These are phyloP conservation scores for Cryptococcus maquisensis DNA, from an alignment of 1,284 basidiomycete species.

Conservation along the genomic window DNA sequence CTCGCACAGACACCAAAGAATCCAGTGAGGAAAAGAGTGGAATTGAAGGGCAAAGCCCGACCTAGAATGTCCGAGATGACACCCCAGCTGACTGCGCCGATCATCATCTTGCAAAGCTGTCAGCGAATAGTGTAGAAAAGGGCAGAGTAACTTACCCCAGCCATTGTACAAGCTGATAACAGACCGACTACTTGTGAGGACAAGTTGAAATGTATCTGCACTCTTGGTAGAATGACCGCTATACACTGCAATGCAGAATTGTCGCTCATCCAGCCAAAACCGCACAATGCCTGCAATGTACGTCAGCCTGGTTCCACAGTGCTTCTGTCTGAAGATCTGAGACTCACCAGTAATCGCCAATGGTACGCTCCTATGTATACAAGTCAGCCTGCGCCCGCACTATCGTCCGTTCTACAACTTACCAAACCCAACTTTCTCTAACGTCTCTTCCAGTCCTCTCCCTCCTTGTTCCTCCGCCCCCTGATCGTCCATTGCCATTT, in stretches of 20 bases:
- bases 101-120: slow-evolving; percentile 74
- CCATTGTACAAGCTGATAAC: slow-evolving; percentile 46
- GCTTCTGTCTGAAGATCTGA: neutral
- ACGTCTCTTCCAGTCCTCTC: slow-evolving; percentile 72
- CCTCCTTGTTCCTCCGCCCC: slow-evolving; percentile 65
- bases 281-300: slow-evolving; percentile 57
- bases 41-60: slow-evolving; percentile 83
- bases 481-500: slow-evolving; percentile 46
- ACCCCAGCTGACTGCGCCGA: slow-evolving; percentile 89
- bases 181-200: slow-evolving; percentile 35
- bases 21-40: slow-evolving; percentile 83
- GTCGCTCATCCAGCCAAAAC: slow-evolving; percentile 65
- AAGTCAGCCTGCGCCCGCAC: slow-evolving; percentile 5
- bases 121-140: neutral
- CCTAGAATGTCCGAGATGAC: slow-evolving; percentile 81
- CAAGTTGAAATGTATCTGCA: slow-evolving; percentile 76
- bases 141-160: slow-evolving; percentile 52
- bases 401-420: slow-evolving; percentile 25
- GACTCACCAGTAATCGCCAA: slow-evolving; percentile 64
- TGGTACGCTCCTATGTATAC: slow-evolving; percentile 61
- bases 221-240: slow-evolving; percentile 85
- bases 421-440: slow-evolving; percentile 88
- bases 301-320: neutral
- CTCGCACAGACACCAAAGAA: slow-evolving; percentile 82
- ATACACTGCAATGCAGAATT: slow-evolving; percentile 46